Conservation (phyloP, 768 basidiomycete genomes). For the Psilocybe azurescens region DNA sequence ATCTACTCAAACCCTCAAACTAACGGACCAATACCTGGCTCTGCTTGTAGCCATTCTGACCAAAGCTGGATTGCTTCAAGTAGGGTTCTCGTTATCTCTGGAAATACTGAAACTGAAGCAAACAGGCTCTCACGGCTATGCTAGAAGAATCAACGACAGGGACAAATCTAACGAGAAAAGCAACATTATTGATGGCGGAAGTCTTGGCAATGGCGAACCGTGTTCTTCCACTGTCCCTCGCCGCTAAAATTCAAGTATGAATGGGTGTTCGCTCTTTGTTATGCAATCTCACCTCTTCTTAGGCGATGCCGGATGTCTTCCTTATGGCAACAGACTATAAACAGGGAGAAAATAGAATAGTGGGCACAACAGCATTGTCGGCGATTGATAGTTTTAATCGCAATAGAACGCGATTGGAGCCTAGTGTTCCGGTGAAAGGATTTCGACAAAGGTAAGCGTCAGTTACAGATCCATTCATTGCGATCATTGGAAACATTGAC, state of each 20-base stretch:
- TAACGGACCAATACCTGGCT: constrained; percentile 93
- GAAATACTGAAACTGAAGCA: constrained; percentile 3
- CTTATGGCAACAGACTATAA: constrained; percentile 81
- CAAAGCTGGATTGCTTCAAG: constrained; percentile 89
- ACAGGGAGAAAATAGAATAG: constrained; percentile 77
- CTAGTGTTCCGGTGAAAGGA: constrained; percentile 51
- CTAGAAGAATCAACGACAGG: constrained; percentile 81
- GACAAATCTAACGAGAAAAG: constrained; percentile 82
- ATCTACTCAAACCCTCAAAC: constrained; percentile 62
- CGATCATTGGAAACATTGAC: neutral
- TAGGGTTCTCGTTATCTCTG: constrained; percentile 38
- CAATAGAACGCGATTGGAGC: constrained; percentile 77
- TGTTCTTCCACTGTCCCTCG: constrained; percentile 80
- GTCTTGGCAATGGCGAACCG: constrained; percentile 87
- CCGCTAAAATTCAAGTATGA: constrained; percentile 82
- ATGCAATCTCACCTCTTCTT: neutral
- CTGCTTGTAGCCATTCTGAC: constrained; percentile 84
- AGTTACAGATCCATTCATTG: neutral
- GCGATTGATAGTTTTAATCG: constrained; percentile 94
- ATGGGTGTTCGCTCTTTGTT: neutral
- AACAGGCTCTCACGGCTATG: constrained; percentile 83
- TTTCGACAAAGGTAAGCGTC: constrained; percentile 65
- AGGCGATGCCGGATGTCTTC: constrained; percentile 89
- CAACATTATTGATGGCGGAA: constrained; percentile 90
- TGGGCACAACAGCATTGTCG: constrained; percentile 84